These are phyloP conservation scores for Fagus sylvatica DNA, from an alignment of 306 rosid species.

Conservation along the genomic window DNA sequence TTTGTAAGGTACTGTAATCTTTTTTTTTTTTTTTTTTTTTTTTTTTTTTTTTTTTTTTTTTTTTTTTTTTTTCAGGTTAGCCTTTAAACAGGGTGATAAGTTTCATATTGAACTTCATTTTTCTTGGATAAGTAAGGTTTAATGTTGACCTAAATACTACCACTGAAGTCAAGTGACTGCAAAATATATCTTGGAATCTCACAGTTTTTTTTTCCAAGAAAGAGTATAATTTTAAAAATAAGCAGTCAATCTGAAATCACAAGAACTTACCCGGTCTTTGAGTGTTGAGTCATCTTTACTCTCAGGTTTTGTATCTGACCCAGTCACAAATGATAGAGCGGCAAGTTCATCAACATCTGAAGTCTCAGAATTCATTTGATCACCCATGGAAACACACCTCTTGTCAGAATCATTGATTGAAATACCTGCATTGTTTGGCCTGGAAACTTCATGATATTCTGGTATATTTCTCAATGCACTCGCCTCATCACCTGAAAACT, in stretches of 20 bases:
- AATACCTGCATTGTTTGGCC: constrained; percentile 34
- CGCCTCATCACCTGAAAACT: constrained; percentile 50
- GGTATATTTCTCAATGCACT: constrained; percentile 45
- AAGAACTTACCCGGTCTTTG: constrained; percentile 52
- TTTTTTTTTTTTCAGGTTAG: background rate
- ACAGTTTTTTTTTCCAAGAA: background rate
- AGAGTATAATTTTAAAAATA: background rate
- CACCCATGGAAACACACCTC: constrained; percentile 27
- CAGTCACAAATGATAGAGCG: constrained; percentile 32
- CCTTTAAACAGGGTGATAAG: background rate
- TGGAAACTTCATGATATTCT: constrained; percentile 37
- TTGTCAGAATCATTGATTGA: constrained; percentile 34
- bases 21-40: background rate
- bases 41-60: background rate
- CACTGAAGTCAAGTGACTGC: background rate
- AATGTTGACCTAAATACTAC: background rate
- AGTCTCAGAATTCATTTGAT: constrained; percentile 27
- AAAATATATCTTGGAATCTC: background rate
- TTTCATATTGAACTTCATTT: background rate
- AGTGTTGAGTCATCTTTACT: constrained; percentile 29
- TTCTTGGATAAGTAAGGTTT: background rate
- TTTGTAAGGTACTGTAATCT: background rate
- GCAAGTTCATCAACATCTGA: constrained; percentile 35
- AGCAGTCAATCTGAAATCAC: background rate
- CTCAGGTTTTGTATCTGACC: constrained; percentile 36